Percentiles rank a stretch among this genome's conserved stretches.
phyloP scores from a whole-genome alignment of 2,329 filamentous ascomycete species.

The Colletotrichum aenigma region DNA sequence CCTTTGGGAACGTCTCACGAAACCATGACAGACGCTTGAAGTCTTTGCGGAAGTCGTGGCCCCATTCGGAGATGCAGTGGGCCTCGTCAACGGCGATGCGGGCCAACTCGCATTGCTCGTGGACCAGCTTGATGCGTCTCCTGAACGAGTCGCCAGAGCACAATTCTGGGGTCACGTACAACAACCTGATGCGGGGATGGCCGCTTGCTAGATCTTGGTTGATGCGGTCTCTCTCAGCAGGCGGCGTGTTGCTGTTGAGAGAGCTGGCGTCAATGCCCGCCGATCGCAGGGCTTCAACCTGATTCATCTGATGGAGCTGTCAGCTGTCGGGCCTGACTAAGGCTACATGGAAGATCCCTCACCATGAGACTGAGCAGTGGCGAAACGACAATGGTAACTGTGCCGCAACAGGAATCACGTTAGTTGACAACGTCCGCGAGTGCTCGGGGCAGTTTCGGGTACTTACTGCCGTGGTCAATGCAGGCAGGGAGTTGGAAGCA shows the following conservation, averaged over 20 bases:
- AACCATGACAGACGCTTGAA: slow-evolving; percentile 91
- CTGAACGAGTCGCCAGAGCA: slow-evolving; percentile 82
- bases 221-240: slow-evolving; percentile 68
- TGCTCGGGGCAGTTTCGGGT: slow-evolving; percentile 1
- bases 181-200: slow-evolving; percentile 79
- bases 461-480: slow-evolving; percentile 82
- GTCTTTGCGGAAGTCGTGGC: slow-evolving; percentile 93
- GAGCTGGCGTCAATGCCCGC: slow-evolving; percentile 81
- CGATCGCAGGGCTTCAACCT: slow-evolving; percentile 79
- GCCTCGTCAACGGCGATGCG: slow-evolving; percentile 92
- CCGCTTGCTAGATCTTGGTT: slow-evolving; percentile 85
- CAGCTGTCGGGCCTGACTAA: background rate
- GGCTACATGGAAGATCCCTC: slow-evolving; percentile 24
- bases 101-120: slow-evolving; percentile 83
- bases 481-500: slow-evolving; percentile 93
- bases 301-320: slow-evolving; percentile 72
- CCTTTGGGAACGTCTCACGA: slow-evolving; percentile 77
- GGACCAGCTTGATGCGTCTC: slow-evolving; percentile 71
- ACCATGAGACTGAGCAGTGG: slow-evolving; percentile 91
- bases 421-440: slow-evolving; percentile 20
- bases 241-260: slow-evolving; percentile 82
- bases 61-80: slow-evolving; percentile 98
- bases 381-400: slow-evolving; percentile 89
- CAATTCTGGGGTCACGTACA: slow-evolving; percentile 93
- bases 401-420: slow-evolving; percentile 17